Conservation (phyloP, 768 basidiomycete species). For the Lactarius evosmus region DNA sequence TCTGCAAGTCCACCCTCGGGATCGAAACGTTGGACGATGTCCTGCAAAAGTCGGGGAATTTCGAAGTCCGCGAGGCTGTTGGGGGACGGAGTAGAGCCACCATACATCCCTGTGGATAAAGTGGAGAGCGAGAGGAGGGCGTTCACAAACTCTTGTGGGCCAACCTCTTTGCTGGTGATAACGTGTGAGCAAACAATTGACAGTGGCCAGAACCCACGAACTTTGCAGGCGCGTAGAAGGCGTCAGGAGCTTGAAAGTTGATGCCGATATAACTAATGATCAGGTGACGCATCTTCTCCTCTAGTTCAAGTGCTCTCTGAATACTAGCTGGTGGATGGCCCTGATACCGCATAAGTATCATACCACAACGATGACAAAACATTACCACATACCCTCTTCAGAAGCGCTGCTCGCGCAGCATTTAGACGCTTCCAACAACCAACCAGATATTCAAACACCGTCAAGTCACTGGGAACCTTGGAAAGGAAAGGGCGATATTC, state of each 20-base stretch:
- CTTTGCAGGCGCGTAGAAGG: conserved; percentile 90
- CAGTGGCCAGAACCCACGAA: conserved; percentile 36
- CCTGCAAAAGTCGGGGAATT: conserved; percentile 76
- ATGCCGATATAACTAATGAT: conserved; percentile 88
- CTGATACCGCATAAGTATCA: conserved; percentile 35
- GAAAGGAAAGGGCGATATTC: conserved; percentile 71
- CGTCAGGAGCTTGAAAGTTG: conserved; percentile 84
- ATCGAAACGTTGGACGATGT: conserved; percentile 78
- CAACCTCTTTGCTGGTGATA: conserved; percentile 56
- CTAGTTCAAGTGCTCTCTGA: conserved; percentile 54
- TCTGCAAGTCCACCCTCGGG: conserved; percentile 73
- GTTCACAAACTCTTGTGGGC: conserved; percentile 75
- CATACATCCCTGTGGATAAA: conserved; percentile 61
- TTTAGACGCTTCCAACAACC: conserved; percentile 92
- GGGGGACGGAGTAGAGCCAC: conserved; percentile 44
- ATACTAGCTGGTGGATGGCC: conserved; percentile 60
- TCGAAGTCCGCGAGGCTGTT: conserved; percentile 61
- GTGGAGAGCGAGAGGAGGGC: conserved; percentile 75
- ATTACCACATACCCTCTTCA: conserved; percentile 55
- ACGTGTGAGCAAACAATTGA: not conserved
- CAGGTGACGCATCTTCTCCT: conserved; percentile 78
- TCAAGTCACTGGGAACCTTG: conserved; percentile 72
- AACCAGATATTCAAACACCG: conserved; percentile 85
- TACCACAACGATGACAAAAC: not conserved
- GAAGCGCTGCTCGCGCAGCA: conserved; percentile 45